Evolutionary conservation across 768 basidiomycete species (phyloP).

Genomic region (Phaeotremella fagi): DNA sequence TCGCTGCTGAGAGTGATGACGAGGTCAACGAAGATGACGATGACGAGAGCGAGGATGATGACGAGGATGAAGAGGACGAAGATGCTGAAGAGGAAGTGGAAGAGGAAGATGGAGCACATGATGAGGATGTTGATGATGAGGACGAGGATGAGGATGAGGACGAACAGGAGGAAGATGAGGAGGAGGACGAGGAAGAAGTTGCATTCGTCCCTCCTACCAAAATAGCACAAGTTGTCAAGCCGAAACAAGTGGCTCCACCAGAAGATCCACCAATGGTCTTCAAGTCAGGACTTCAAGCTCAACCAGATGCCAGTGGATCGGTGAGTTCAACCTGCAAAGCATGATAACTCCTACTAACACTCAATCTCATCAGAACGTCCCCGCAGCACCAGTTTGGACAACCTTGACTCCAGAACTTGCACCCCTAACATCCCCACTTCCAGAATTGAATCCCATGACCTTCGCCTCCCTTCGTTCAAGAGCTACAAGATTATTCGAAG

Average conservation of each 20-base stretch:
- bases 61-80: conserved; percentile 50
- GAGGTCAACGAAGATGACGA: conserved; percentile 44
- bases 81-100: conserved; percentile 35
- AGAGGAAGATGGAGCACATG: conserved; percentile 22
- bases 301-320: conserved; percentile 14
- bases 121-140: conserved; percentile 31
- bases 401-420: conserved; percentile 23
- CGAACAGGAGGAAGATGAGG: no score
- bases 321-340: conserved; percentile 6
- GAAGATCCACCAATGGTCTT: conserved; percentile 6
- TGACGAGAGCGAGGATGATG: conserved; percentile 49
- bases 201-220: background rate
- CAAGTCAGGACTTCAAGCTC: conserved; percentile 12
- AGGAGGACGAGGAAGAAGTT: conserved; percentile 10
- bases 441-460: conserved; percentile 24
- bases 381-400: conserved; percentile 23
- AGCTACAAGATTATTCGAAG: conserved; percentile 23
- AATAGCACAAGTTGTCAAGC: background rate
- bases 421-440: conserved; percentile 17
- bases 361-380: conserved; percentile 16
- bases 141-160: no score
- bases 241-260: conserved; percentile 19
- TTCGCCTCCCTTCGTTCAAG: conserved; percentile 36
- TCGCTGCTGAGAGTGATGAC: conserved; percentile 21
- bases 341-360: conserved; percentile 4